phyloP scores from a whole-genome alignment of 1,139 yeast species.

The Candida pseudoviswanathii region DNA sequence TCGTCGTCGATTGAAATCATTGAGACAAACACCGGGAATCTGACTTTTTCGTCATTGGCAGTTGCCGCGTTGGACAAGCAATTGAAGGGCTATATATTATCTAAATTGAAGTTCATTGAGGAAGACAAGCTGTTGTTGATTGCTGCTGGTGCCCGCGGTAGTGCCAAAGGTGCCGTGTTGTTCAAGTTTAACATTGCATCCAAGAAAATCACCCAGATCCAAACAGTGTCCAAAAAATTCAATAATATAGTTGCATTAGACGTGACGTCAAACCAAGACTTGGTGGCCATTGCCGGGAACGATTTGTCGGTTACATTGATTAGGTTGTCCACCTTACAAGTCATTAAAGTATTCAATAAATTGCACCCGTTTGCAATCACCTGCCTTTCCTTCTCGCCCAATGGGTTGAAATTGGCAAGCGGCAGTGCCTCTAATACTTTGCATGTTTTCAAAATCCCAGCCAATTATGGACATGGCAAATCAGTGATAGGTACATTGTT shows the following conservation, averaged over 20 bases:
- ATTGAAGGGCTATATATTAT: slow-evolving; percentile 41
- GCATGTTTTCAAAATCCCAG: slow-evolving; percentile 62
- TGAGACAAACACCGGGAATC: slow-evolving; percentile 44
- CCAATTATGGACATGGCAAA: slow-evolving; percentile 45
- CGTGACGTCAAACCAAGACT: slow-evolving; percentile 40
- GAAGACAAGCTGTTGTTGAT: slow-evolving; percentile 51
- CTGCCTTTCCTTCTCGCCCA: slow-evolving; percentile 66
- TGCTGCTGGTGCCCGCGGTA: slow-evolving; percentile 54
- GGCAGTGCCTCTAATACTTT: slow-evolving; percentile 82
- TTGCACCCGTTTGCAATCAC: slow-evolving; percentile 86
- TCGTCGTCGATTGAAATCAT: slow-evolving; percentile 54
- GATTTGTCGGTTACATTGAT: slow-evolving; percentile 67
- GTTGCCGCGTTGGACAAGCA: slow-evolving; percentile 24
- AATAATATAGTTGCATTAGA: slow-evolving; percentile 76
- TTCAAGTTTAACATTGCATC: slow-evolving; percentile 45
- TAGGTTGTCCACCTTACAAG: slow-evolving; percentile 51
- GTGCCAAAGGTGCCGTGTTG: slow-evolving; percentile 40
- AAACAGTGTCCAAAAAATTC: slow-evolving; percentile 52
- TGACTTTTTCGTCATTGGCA: slow-evolving; percentile 34
- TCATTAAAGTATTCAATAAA: slow-evolving; percentile 52
- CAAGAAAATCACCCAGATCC: slow-evolving; percentile 44
- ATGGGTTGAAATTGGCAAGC: slow-evolving; percentile 69
- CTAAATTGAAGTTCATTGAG: slow-evolving; percentile 62
- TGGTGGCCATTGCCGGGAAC: slow-evolving; percentile 75
- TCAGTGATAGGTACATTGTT: slow-evolving; percentile 46